Evolutionary conservation across 2,329 filamentous ascomycete genomes (phyloP).

Genomic region (Metarhizium brunneum): DNA sequence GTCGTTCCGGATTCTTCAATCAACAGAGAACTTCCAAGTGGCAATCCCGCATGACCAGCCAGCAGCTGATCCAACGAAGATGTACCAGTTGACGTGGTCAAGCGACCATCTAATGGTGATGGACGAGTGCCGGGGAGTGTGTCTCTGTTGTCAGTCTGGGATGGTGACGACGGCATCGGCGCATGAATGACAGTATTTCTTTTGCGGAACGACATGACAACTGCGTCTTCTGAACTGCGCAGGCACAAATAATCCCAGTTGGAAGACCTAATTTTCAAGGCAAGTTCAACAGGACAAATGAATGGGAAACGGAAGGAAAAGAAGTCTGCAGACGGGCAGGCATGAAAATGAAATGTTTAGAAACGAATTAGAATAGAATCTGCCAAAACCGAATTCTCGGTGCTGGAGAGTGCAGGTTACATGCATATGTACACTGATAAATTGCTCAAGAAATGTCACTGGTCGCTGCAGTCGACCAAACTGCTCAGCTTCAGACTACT

Average conservation of each 20-base stretch:
- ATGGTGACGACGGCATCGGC: constrained; percentile 12
- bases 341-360: too few relatives aligned
- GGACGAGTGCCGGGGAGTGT: constrained; percentile 54
- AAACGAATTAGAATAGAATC: too few relatives aligned
- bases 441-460: too few relatives aligned
- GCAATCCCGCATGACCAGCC: constrained; percentile 76
- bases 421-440: too few relatives aligned
- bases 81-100: constrained; percentile 86
- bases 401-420: too few relatives aligned
- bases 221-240: not conserved
- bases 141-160: constrained; percentile 26
- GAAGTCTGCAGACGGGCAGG: not conserved
- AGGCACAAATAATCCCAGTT: not conserved
- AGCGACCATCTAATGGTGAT: constrained; percentile 78
- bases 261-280: not conserved
- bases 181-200: constrained; percentile 42
- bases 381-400: too few relatives aligned
- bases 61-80: constrained; percentile 75
- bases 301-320: constrained; percentile 2
- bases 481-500: too few relatives aligned
- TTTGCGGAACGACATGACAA: constrained; percentile 47
- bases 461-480: too few relatives aligned
- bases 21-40: constrained; percentile 70
- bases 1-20: constrained; percentile 88
- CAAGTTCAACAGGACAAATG: not conserved